Evolutionary conservation across 2,329 filamentous ascomycete species (phyloP), one percentile per base, ranked within the genome.

Genomic region (Monilinia laxa): DNA sequence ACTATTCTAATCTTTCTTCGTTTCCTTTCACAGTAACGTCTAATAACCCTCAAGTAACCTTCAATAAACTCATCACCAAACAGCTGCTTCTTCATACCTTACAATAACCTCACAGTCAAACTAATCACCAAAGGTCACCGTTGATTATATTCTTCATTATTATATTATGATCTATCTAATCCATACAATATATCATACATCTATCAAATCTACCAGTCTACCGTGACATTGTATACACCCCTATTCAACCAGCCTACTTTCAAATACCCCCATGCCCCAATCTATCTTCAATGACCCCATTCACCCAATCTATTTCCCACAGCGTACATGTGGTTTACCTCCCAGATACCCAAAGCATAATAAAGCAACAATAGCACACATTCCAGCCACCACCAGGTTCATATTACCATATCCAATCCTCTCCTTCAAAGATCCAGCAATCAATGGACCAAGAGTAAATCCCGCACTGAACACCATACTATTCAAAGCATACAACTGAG

Each of bases 401-500:
- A 87, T 86, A 69, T 85, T 83, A 0, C 84, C 84, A 73, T 85
- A 87, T 0, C 85, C 84, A 67, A 86, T 78, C 0, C 68, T 73
- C 52, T 84, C 79, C 70, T 81, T 83, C 70, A 87, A 71, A 12
- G 72, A 73, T 0, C 86, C 87, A 10, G 82, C 83, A 60, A 86
- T 74, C 18, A 88, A 73, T 0, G 87, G 87, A 0, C 88, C 88
- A 7, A 88, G 64, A 0, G 86, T 83, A 62, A 89, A 76, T 0
- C 88, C 87, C 0, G 79, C 76, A 68, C 83, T 84, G 74, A 87
- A 89, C 0, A 86, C 81, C 80, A 89, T 82, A n/a, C 82, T 85
- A 71, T 85, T 87, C 67, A 90, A 78, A 3, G 84, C 86, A 73
- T 89, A 90, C 0, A 89, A 79, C 75, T 90, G 87, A 2, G 86